These are phyloP conservation scores for Thelonectria discophora DNA, from an alignment of 2,329 filamentous ascomycete species.

Conservation along the genomic window DNA sequence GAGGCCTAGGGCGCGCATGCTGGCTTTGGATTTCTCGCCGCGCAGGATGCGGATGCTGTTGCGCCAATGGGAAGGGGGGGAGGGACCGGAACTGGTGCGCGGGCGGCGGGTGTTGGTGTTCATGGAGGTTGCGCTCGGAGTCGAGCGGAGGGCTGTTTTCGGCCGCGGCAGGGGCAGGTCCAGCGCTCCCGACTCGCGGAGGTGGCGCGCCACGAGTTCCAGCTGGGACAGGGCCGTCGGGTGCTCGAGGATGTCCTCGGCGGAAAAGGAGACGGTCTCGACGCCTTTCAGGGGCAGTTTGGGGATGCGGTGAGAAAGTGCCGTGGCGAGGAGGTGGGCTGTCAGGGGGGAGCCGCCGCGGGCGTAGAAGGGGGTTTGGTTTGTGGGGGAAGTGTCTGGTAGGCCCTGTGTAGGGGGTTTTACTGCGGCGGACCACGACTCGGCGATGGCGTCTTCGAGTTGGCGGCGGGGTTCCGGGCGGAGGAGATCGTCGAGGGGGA, in stretches of 20 bases:
- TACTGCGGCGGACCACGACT: slow-evolving; percentile 57
- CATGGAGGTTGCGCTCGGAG: background rate
- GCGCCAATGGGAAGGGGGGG: slow-evolving; percentile 25
- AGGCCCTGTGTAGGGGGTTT: slow-evolving; percentile 51
- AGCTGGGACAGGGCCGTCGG: slow-evolving; percentile 61
- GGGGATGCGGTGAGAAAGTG: slow-evolving; percentile 55
- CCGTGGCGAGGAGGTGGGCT: slow-evolving; percentile 56
- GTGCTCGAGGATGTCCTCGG: slow-evolving; percentile 60
- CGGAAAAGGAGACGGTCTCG: slow-evolving; percentile 51
- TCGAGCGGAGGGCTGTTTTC: slow-evolving; percentile 20
- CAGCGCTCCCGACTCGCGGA: slow-evolving; percentile 33
- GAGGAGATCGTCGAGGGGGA: slow-evolving; percentile 38
- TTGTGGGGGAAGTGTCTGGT: slow-evolving; percentile 50
- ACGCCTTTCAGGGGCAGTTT: slow-evolving; percentile 49
- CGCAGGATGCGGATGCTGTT: slow-evolving; percentile 36
- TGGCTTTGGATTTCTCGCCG: slow-evolving; percentile 27
- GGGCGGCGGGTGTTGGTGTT: background rate
- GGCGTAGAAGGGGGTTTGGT: slow-evolving; percentile 60
- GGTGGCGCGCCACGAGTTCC: slow-evolving; percentile 50
- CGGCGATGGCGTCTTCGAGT: slow-evolving; percentile 53
- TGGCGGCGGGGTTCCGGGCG: slow-evolving; percentile 51
- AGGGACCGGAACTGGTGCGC: background rate
- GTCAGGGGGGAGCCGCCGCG: slow-evolving; percentile 60
- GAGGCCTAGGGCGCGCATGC: slow-evolving; percentile 38
- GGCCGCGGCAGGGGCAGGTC: slow-evolving; percentile 28